Evolutionary conservation across 2,329 filamentous ascomycete genomes (phyloP), one percentile per base, ranked within the genome.

Genomic region (Zarea fungicola): DNA sequence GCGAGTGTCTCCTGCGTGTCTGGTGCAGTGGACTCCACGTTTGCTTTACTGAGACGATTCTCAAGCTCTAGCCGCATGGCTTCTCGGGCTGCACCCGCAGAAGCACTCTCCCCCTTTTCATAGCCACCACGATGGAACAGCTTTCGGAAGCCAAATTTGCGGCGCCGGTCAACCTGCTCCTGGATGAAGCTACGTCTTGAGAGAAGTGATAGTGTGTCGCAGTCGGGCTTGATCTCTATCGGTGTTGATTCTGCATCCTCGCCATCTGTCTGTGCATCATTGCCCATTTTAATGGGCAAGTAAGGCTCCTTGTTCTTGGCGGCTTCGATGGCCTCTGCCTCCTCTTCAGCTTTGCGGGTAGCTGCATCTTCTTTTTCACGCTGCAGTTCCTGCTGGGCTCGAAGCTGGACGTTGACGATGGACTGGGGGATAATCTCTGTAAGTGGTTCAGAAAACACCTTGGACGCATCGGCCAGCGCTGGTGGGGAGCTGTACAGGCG

Each of bases 401-500:
- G 65, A 4, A 58, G 53, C 53, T 67, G 65, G 11, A 80, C 60
- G 18, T 66, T 75, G 5, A 70, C 66, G 16, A 80, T 66, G 3
- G 77, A 77, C 2, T 66, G 57, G 13, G 61, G 54, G 9, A 78
- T 55, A 14, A 80, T 55, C 6, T 68, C 62, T 4, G 62, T 54
- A 2, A 79, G 60, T 7, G 71, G 60, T 4, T 71, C 65, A 3
- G 71, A 69, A 0, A 65, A 65, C 45, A 66, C 55, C 31, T 68
- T 66, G 14, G 68, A 64, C 1, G 63, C 56, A 25, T 68, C 63
- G 5, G 50, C 61, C 6, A 81, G 58, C 1, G 65, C 68, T 10
- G 58, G 55, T 0, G 77, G 77, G 4, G 74, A 73, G 3, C 69
- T 65, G 53, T 75, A 77, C 43, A 66, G 60, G 31, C 63, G 67